phyloP scores from a whole-genome alignment of 2,329 filamentous ascomycete species.

The Xylaria sp. region DNA sequence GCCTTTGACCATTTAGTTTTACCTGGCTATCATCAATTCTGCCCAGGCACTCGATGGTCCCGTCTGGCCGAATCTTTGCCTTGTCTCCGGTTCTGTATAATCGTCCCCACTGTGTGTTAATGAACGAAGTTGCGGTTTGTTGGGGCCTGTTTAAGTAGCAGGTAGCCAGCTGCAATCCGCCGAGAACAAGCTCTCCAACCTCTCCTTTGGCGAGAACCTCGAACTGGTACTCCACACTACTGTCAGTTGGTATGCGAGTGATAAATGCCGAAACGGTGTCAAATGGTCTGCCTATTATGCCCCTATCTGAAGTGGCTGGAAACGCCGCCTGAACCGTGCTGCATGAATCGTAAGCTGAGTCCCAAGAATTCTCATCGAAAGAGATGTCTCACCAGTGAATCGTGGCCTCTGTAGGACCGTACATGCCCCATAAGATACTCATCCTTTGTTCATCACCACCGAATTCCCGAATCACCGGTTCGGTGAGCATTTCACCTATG shows the following conservation, averaged over 20 bases:
- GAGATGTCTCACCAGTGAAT: constrained; percentile 77
- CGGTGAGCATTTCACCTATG: constrained; percentile 92
- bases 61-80: constrained; percentile 73
- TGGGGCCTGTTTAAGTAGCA: constrained; percentile 85
- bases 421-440: constrained; percentile 90
- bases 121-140: constrained; percentile 77
- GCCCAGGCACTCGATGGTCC: constrained; percentile 84
- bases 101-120: constrained; percentile 73
- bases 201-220: constrained; percentile 72
- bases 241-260: constrained; percentile 60
- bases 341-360: constrained; percentile 17
- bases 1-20: constrained; percentile 84
- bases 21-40: constrained; percentile 84
- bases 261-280: constrained; percentile 85
- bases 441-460: constrained; percentile 64
- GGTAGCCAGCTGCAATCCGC: constrained; percentile 80
- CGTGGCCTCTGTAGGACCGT: constrained; percentile 90
- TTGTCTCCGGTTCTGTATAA: constrained; percentile 90
- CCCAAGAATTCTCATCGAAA: neutral
- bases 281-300: constrained; percentile 81
- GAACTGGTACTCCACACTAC: constrained; percentile 49
- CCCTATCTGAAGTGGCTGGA: constrained; percentile 63
- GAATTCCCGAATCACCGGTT: constrained; percentile 81
- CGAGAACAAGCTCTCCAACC: constrained; percentile 82
- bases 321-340: constrained; percentile 78